phyloP scores from a whole-genome alignment of 805 yeast species.

The Candida vaughaniae region DNA sequence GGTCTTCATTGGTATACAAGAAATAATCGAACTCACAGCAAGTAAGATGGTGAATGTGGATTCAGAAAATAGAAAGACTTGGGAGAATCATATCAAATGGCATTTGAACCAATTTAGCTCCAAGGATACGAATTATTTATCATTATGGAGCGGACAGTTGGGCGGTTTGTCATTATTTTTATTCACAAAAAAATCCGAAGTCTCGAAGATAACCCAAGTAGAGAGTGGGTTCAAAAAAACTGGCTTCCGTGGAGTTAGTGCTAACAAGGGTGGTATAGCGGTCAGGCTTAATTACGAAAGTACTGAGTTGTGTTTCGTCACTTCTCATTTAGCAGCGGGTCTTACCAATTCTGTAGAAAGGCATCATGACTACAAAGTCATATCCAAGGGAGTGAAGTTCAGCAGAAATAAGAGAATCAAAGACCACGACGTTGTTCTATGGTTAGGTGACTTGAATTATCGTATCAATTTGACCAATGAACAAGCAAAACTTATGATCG shows the following conservation, averaged over 20 bases:
- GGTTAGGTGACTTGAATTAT: slow-evolving; percentile 94
- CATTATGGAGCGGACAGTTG: slow-evolving; percentile 74
- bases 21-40: slow-evolving; percentile 73
- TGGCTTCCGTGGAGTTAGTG: slow-evolving; percentile 89
- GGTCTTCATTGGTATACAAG: slow-evolving; percentile 84
- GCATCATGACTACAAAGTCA: slow-evolving; percentile 80
- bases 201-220: slow-evolving; percentile 55
- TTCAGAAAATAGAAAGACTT: slow-evolving; percentile 52
- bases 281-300: slow-evolving; percentile 64
- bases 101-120: slow-evolving; percentile 40
- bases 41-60: slow-evolving; percentile 83
- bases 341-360: slow-evolving; percentile 76
- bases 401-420: slow-evolving; percentile 46
- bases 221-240: slow-evolving; percentile 82
- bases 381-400: slow-evolving; percentile 66
- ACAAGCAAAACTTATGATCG: slow-evolving; percentile 55
- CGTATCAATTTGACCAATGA: slow-evolving; percentile 73
- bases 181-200: slow-evolving; percentile 56
- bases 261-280: slow-evolving; percentile 78
- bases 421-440: slow-evolving; percentile 82
- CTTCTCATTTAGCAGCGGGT: slow-evolving; percentile 94
- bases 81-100: slow-evolving; percentile 64
- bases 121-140: slow-evolving; percentile 44
- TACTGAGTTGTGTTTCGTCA: slow-evolving; percentile 73
- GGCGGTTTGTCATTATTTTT: slow-evolving; percentile 81